These are phyloP conservation scores for Chaetoscypha palmicola DNA, from an alignment of 2,329 filamentous ascomycete genomes.

Conservation along the genomic window DNA sequence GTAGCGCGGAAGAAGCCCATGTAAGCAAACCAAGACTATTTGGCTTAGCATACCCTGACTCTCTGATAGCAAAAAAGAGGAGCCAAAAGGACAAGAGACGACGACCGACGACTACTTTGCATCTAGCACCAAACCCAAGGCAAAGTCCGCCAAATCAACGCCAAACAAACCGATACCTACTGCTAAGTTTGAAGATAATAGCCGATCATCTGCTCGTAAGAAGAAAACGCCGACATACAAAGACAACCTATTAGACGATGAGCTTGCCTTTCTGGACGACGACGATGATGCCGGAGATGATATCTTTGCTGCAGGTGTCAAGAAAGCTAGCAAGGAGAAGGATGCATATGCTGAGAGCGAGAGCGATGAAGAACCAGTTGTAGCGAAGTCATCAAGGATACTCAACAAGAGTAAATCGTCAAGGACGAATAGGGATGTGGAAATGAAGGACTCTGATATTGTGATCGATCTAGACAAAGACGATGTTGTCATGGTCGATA, in stretches of 20 bases:
- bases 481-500: conserved; percentile 32
- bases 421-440: conserved; percentile 40
- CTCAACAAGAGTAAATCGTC: conserved; percentile 33
- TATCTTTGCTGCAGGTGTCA: conserved; percentile 70
- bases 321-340: conserved; percentile 57
- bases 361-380: conserved; percentile 60
- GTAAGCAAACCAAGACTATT: too few species aligned
- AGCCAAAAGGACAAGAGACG: conserved; percentile 29
- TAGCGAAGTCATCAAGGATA: conserved; percentile 46
- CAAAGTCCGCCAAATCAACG: conserved; percentile 17
- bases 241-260: conserved; percentile 39
- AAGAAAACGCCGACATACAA: conserved; percentile 21
- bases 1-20: conserved; percentile 48
- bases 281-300: conserved; percentile 70
- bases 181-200: conserved; percentile 16
- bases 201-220: conserved; percentile 26
- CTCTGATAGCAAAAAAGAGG: conserved; percentile 29
- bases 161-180: conserved; percentile 19
- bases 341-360: conserved; percentile 66
- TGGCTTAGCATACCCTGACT: too few species aligned
- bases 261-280: conserved; percentile 56
- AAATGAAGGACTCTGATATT: conserved; percentile 30
- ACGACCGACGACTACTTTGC: conserved; percentile 32
- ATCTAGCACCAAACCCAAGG: conserved; percentile 25
- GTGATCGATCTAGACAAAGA: conserved; percentile 39